Conservation (phyloP, 2,329 filamentous ascomycete species). For the Verticillium dahliae region DNA sequence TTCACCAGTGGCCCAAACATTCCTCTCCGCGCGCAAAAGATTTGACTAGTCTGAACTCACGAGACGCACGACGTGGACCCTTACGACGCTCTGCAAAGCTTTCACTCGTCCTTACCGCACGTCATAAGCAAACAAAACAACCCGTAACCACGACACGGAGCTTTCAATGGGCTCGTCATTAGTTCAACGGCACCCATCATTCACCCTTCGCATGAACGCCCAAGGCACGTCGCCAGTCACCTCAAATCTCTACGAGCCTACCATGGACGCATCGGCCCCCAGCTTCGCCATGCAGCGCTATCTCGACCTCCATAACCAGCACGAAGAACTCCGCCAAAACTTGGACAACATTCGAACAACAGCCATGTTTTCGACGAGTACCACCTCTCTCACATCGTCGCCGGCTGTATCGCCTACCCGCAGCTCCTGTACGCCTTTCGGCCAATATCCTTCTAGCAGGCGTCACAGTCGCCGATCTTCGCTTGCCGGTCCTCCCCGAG, state of each 20-base stretch:
- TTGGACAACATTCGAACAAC: slow-evolving; percentile 44
- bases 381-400: slow-evolving; percentile 32
- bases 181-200: slow-evolving; percentile 9
- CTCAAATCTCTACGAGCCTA: slow-evolving; percentile 2
- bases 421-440: slow-evolving; percentile 35
- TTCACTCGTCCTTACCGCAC: not conserved
- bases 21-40: not conserved
- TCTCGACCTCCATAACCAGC: slow-evolving; percentile 45
- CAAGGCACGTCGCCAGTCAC: slow-evolving; percentile 7
- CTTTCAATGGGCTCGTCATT: slow-evolving; percentile 13
- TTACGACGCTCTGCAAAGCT: not conserved
- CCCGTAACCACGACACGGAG: not conserved
- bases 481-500: slow-evolving; percentile 13
- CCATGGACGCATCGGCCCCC: slow-evolving; percentile 26
- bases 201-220: slow-evolving; percentile 9
- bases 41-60: not conserved
- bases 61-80: slow-evolving; percentile 1
- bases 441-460: slow-evolving; percentile 21
- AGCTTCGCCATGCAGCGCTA: slow-evolving; percentile 48
- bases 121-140: not conserved
- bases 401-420: slow-evolving; percentile 55
- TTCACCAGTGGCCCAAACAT: not conserved
- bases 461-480: slow-evolving; percentile 34
- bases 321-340: slow-evolving; percentile 43
- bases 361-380: slow-evolving; percentile 22